These are phyloP conservation scores for Punica granatum DNA, from an alignment of 345 rosid genomes.

Conservation along the genomic window DNA sequence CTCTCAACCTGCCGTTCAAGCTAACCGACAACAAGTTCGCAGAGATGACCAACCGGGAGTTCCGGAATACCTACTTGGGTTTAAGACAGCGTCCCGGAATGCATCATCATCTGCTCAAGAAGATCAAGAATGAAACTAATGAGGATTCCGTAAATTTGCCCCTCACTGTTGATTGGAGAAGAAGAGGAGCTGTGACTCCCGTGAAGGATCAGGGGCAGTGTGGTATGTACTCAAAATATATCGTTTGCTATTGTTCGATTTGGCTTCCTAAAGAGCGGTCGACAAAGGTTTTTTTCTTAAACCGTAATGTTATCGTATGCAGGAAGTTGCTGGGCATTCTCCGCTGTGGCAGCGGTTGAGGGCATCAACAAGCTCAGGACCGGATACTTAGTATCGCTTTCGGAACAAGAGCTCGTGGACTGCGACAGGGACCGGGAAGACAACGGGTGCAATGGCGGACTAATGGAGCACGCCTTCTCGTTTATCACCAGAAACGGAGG, in stretches of 20 bases:
- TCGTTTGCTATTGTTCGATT: neutral
- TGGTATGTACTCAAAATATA: slow-evolving; percentile 30
- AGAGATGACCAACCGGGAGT: slow-evolving; percentile 76
- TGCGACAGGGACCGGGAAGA: slow-evolving; percentile 33
- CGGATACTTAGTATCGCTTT: slow-evolving; percentile 51
- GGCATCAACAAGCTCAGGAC: slow-evolving; percentile 68
- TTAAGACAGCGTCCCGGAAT: slow-evolving; percentile 3
- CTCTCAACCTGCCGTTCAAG: slow-evolving; percentile 47
- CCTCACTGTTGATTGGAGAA: slow-evolving; percentile 62
- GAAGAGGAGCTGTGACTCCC: slow-evolving; percentile 70
- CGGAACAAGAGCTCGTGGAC: slow-evolving; percentile 86
- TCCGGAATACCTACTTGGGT: slow-evolving; percentile 41
- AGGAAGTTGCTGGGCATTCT: slow-evolving; percentile 98
- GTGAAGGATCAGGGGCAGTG: slow-evolving; percentile 79
- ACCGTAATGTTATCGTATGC: neutral
- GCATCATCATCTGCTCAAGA: neutral
- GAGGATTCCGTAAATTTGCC: slow-evolving; percentile 19
- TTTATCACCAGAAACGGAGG: slow-evolving; percentile 50
- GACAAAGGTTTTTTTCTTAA: too few species aligned
- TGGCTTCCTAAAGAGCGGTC: too few species aligned
- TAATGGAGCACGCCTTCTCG: slow-evolving; percentile 58
- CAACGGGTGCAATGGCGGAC: slow-evolving; percentile 77
- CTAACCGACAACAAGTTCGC: slow-evolving; percentile 75
- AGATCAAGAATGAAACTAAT: neutral
- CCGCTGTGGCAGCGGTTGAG: slow-evolving; percentile 82